These are phyloP conservation scores for Stachybotrys elegans DNA, from an alignment of 2,329 filamentous ascomycete species.

Conservation along the genomic window DNA sequence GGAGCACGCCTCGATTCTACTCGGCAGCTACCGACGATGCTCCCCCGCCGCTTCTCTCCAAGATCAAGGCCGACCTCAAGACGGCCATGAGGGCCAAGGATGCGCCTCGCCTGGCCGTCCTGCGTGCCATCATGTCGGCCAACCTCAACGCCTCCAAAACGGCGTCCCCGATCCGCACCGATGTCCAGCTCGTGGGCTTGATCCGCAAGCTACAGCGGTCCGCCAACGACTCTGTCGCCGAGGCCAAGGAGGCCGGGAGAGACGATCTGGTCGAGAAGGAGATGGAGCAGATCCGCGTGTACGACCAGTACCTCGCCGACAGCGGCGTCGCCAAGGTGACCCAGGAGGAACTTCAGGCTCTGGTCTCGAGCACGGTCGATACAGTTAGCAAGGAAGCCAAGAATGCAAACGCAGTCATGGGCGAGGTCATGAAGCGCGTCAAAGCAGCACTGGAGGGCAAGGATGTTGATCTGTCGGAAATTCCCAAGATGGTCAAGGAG, in stretches of 20 bases:
- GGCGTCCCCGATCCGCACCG: conserved; percentile 60
- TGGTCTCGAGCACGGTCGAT: conserved; percentile 48
- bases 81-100: conserved; percentile 62
- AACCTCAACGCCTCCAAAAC: conserved; percentile 75
- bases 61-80: conserved; percentile 59
- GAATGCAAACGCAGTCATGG: conserved; percentile 40
- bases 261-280: conserved; percentile 69
- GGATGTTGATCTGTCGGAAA: conserved; percentile 56
- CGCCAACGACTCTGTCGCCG: conserved; percentile 52
- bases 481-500: conserved; percentile 59
- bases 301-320: conserved; percentile 59
- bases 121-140: conserved; percentile 63
- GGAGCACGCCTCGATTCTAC: too few species aligned
- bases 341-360: conserved; percentile 50
- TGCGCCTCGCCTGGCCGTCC: conserved; percentile 57
- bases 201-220: conserved; percentile 59
- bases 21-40: conserved; percentile 28
- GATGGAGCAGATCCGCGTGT: conserved; percentile 55
- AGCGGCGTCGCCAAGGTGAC: conserved; percentile 55
- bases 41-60: conserved; percentile 43
- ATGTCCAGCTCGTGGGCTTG: conserved; percentile 63
- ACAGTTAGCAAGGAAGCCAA: conserved; percentile 40
- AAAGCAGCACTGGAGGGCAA: conserved; percentile 54
- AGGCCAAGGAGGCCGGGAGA: conserved; percentile 60
- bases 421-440: conserved; percentile 60